Evolutionary conservation across 2,329 filamentous ascomycete genomes (phyloP).

Genomic region (Macrophomina phaseolina): DNA sequence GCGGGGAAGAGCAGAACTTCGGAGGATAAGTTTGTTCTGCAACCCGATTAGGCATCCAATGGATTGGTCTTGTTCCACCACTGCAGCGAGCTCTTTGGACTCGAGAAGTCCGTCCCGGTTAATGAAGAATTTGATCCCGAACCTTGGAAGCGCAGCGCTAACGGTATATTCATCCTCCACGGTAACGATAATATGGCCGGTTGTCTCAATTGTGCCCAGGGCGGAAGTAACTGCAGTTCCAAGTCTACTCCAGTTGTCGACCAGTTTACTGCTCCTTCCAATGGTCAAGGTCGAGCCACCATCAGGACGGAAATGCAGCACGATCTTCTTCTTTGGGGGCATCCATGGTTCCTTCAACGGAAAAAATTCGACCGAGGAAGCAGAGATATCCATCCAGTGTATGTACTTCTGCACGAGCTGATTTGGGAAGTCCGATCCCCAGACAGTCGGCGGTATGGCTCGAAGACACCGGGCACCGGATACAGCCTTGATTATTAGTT

Average conservation of each 20-base stretch:
- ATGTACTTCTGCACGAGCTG: constrained; percentile 33
- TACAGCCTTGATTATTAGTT: constrained; percentile 37
- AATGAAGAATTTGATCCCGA: constrained; percentile 57
- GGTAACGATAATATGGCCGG: not conserved
- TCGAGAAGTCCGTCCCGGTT: constrained; percentile 29
- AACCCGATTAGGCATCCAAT: constrained; percentile 47
- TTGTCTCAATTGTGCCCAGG: not conserved
- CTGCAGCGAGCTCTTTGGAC: constrained; percentile 59
- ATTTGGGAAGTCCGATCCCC: constrained; percentile 41
- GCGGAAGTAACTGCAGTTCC: not conserved
- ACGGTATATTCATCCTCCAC: not conserved
- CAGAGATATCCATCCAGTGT: constrained; percentile 35
- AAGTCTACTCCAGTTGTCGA: not conserved
- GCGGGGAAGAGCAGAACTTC: not conserved
- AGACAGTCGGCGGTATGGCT: constrained; percentile 43
- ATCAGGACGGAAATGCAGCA: not conserved
- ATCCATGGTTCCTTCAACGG: constrained; percentile 37
- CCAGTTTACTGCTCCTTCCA: not conserved
- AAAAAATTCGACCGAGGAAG: constrained; percentile 42
- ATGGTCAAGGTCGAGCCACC: not conserved
- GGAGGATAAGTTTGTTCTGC: constrained; percentile 56
- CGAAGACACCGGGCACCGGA: constrained; percentile 30
- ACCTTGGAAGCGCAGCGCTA: constrained; percentile 52
- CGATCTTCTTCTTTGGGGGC: not conserved
- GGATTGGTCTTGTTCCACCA: constrained; percentile 39